Base-by-base conservation (phyloP, 768 basidiomycete species). In the Candolleomyces aberdarensis region DNA sequence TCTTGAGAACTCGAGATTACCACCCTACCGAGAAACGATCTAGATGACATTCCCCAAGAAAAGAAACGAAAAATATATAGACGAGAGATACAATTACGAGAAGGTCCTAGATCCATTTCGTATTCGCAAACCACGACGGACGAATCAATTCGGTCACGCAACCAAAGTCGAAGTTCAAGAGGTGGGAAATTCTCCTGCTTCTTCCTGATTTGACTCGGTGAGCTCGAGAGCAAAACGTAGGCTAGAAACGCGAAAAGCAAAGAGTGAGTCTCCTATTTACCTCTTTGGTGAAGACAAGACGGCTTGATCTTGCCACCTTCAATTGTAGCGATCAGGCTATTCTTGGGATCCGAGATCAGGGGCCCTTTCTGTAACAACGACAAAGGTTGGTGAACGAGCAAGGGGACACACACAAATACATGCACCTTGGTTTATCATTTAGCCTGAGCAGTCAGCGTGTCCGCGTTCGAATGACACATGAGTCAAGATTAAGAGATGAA, bases 211-310 rank as follows among this genome's bases (percentile, higher is more conserved):
- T 56, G 70, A 74, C 71, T 91, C 86, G 76, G 92, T 81, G 69
- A 86, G 90, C 58, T 86, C 85, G 43, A 92, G 74, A 4, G 86
- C 87, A 53, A 87, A 76, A 53, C 76, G 80, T 1, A 88, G 83
- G 67, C 89, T 90, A 64, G 9, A 5, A 36, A 46, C 2, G 39
- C 5, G 32, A 10, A 22, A 54, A 8, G 15, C 62, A 39, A 41
- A 46, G 26, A 58, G 31, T 50, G n/a, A n/a, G n/a, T n/a, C n/a
- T n/a, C 62, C 39, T 19, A 79, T 72, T 92, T 92, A 1, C 95
- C 96, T 6, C 93, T 94, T 92, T 91, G 66, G 86, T 91, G 66
- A 98, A 96, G 66, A 98, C 85, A 73, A 96, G 96, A 73, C 96
- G 94, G 64, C 92, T 94, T 14, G 56, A 92, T 93, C 77, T 85